phyloP scores from a whole-genome alignment of 257 asterid species.

The Buddleja alternifolia region DNA sequence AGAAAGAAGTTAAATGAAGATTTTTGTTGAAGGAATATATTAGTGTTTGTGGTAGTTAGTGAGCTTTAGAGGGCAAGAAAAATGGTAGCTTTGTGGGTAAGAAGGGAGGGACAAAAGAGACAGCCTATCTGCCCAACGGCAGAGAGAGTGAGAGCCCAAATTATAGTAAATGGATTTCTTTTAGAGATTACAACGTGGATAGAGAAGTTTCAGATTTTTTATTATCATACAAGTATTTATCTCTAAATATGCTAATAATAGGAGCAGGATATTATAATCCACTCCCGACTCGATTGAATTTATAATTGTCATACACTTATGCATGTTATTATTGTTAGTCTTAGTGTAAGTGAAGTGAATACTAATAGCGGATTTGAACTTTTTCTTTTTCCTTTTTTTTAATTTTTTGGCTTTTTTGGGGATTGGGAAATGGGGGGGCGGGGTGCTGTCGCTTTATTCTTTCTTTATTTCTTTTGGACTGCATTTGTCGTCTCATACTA shows the following conservation, averaged over 20 bases:
- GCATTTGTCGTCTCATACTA: constrained; percentile 35
- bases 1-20: background rate
- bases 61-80: constrained; percentile 34
- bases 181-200: too few relatives aligned
- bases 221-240: too few relatives aligned
- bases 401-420: constrained; percentile 19
- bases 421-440: constrained; percentile 20
- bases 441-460: constrained; percentile 43
- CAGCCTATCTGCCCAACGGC: constrained; percentile 49
- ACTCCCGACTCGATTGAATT: too few relatives aligned
- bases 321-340: too few relatives aligned
- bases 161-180: constrained; percentile 1
- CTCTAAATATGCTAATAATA: too few relatives aligned
- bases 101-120: constrained; percentile 49
- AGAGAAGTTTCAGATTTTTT: too few relatives aligned
- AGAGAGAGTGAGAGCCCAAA: constrained; percentile 23
- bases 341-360: too few relatives aligned
- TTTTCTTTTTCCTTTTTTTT: too few relatives aligned
- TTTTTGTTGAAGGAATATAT: background rate
- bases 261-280: too few relatives aligned
- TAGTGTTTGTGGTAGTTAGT: background rate
- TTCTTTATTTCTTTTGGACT: constrained; percentile 36
- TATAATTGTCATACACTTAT: too few relatives aligned
- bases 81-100: constrained; percentile 42
- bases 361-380: too few relatives aligned